Evolutionary conservation across 441 rosid species (phyloP), one percentile per base, ranked within the genome.

Genomic region (Bruguiera hainesii): DNA sequence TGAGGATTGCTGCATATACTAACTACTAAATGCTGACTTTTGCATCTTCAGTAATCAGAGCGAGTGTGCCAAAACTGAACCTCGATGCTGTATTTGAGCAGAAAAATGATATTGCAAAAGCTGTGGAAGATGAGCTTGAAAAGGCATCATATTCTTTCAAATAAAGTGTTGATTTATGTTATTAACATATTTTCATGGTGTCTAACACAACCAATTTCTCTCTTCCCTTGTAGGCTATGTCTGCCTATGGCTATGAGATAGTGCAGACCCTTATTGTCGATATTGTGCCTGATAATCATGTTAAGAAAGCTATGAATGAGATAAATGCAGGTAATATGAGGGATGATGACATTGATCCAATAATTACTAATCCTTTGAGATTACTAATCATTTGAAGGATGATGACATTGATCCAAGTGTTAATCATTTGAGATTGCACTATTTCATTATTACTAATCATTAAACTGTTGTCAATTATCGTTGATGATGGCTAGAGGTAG

Each of bases 271-370:
- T 85, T 4, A 83, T 85, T 35, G 75, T 81, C 28, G 87, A 83
- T 58, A 85, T 83, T 25, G 87, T 80, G 70, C 88, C 88, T 31
- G 86, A 84, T 23, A 78, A 74, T 69, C 77, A 79, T 52, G 86
- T 86, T 48, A 86, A 86, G 69, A 83, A 78, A 2, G 88, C 90
- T 37, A 85, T 85, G 88, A 85, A 85, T 68, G 90, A 85, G 67
- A 85, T 85, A 70, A 85, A 83, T 63, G 90, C 90, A 5, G 88
- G 90, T 85, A 71, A 53, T 0, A 9, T 21, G 23, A 3, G 23
- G 5, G 1, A n/a, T 53, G 28, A 8, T 53, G 57, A 23, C 15
- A 53, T 53, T 20, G 29, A n/a, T 26, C 26, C 26, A 26, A 26
- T 26, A 26, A 26, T 26, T 26, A 26, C 26, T 26, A 26, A 26